phyloP scores from a whole-genome alignment of 164 flowering plant genomes.

The Chimonanthus praecox region DNA sequence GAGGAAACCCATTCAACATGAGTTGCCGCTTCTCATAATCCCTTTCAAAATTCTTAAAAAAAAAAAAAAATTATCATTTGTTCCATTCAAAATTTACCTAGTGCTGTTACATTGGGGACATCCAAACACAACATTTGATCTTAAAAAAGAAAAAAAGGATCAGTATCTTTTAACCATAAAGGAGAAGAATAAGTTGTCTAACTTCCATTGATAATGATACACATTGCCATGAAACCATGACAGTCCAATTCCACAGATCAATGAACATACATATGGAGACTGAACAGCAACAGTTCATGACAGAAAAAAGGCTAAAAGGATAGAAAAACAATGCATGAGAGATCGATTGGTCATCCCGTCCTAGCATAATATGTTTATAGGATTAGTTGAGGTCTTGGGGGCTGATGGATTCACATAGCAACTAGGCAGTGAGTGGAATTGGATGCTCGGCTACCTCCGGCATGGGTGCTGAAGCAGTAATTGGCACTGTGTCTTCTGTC shows the following conservation, averaged over 20 bases:
- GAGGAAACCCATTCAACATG: no score
- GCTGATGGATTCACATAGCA: slow-evolving; percentile 23
- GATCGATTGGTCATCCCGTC: slow-evolving; percentile 9
- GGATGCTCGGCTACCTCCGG: slow-evolving; percentile 27
- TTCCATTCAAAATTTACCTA: no score
- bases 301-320: background rate
- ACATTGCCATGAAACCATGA: background rate
- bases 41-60: no score
- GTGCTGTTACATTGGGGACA: no score
- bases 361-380: slow-evolving; percentile 16
- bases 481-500: slow-evolving; percentile 14
- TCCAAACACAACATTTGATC: no score
- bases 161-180: background rate
- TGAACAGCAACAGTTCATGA: background rate
- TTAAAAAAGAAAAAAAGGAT: no score
- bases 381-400: slow-evolving; percentile 20
- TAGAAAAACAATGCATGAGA: background rate
- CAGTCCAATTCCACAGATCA: background rate
- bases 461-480: slow-evolving; percentile 1
- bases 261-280: background rate
- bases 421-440: slow-evolving; percentile 13
- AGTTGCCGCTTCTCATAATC: no score
- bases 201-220: background rate
- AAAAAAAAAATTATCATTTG: no score
- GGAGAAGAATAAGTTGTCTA: background rate